Base-by-base conservation (phyloP, 2,329 filamentous ascomycete species). In the Xylaria digitata region DNA sequence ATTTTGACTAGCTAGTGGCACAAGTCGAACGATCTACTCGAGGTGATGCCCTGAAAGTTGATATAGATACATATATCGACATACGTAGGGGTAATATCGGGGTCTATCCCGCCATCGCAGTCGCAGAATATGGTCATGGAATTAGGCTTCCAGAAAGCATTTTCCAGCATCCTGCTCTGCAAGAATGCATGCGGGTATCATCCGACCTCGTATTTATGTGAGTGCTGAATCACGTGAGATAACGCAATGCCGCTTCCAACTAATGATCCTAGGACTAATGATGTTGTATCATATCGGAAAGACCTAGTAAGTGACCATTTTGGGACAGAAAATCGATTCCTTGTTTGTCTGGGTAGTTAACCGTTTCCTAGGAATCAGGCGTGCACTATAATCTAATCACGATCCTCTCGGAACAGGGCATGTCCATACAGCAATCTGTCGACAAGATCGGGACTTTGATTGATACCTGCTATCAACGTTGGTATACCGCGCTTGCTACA, bases 401-500 rank as follows among this genome's bases (percentile, higher is more conserved):
- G 1, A 21, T 68, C 6, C 60, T 68, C 3, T 50, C 52, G 26
- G 48, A 66, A 21, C 58, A 70, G 37, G 21, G 21, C 30, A 45
- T 61, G 52, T 50, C 68, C 3, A 48, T 62, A n/a, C 62, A 70
- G 49, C 32, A 70, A 58, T 26, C 68, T 17, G 46, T 68, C 3
- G 66, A 70, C 21, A 26, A 48, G 23, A 62, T 70, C 13, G 68
- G 68, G 17, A 7, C 3, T 43, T 37, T 70, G 60, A 49, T 70
- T 30, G 40, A 63, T 37, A 37, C 53, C 26, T 68, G 68, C 55
- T 70, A 70, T 45, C 66, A 40, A 21, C 55, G 65, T 8, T 70
- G 65, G 68, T 68, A 68, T 56, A 61, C 54, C 26, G 63, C 68
- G 13, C 68, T 70, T 17, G 68, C 68, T 3, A 56, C 68, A 8